Evolutionary conservation across 1,139 yeast genomes (phyloP).

Genomic region (Yamadazyma dendronema): DNA sequence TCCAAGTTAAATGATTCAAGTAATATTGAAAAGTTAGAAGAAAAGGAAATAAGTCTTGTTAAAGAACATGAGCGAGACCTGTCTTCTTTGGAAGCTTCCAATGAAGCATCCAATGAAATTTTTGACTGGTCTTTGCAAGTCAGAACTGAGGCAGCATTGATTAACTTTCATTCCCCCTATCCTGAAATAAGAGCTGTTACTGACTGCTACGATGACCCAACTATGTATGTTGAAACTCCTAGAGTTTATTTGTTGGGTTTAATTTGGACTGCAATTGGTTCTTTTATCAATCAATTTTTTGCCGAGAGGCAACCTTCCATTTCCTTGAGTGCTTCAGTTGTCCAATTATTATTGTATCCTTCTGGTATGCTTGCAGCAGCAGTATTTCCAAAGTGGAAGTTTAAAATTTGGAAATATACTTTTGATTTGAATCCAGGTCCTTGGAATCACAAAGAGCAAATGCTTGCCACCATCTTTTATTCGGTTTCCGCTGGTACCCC

Average conservation of each 20-base stretch:
- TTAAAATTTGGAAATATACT: constrained; percentile 20
- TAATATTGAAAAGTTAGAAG: constrained; percentile 6
- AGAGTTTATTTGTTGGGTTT: constrained; percentile 55
- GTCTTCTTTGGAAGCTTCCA: constrained; percentile 43
- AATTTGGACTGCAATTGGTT: constrained; percentile 51
- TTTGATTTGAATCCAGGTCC: constrained; percentile 41
- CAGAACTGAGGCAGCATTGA: constrained; percentile 45
- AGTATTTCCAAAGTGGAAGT: constrained; percentile 35
- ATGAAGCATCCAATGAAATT: constrained; percentile 32
- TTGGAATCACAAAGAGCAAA: constrained; percentile 68
- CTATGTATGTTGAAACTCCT: constrained; percentile 51
- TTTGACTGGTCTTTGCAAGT: constrained; percentile 30
- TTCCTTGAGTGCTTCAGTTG: constrained; percentile 37
- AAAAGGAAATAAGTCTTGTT: constrained; percentile 17
- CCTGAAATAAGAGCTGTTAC: constrained; percentile 64
- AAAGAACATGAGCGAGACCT: constrained; percentile 32
- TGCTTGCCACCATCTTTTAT: constrained; percentile 45
- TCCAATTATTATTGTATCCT: constrained; percentile 36
- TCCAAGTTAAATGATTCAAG: constrained; percentile 2
- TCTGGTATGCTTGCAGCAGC: constrained; percentile 19
- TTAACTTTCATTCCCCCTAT: constrained; percentile 59
- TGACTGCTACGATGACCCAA: constrained; percentile 52
- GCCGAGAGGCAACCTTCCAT: constrained; percentile 54
- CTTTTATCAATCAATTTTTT: constrained; percentile 58
- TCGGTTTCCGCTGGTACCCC: constrained; percentile 44